Evolutionary conservation across 23 red algal species (phyloP).

Genomic region (Chondrus crispus): DNA sequence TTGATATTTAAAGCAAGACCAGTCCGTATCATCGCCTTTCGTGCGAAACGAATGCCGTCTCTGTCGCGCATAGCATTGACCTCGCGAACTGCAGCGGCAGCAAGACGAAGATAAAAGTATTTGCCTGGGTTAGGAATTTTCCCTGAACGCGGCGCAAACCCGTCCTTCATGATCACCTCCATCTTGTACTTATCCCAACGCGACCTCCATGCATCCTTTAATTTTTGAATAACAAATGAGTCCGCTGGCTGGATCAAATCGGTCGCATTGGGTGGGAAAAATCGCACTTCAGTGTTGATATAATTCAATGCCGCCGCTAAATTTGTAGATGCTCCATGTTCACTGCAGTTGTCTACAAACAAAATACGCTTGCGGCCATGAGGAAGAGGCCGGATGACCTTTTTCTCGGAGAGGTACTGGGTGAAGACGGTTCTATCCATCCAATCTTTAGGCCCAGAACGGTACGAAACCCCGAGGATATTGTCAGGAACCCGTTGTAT

Average conservation of each 20-base stretch:
- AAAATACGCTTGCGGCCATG: background rate
- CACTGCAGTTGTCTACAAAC: background rate
- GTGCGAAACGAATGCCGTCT: too few relatives aligned
- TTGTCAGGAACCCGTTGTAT: constrained; percentile 13
- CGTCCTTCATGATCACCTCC: background rate
- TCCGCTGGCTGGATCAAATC: background rate
- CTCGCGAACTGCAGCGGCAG: too few relatives aligned
- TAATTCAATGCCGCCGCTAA: background rate
- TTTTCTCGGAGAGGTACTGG: background rate
- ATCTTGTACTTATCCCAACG: background rate
- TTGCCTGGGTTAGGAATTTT: too few relatives aligned
- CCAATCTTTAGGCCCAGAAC: constrained; percentile 4
- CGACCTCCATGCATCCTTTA: background rate
- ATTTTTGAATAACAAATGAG: background rate
- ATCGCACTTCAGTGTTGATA: background rate
- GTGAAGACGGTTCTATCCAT: background rate
- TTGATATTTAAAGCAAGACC: too few relatives aligned
- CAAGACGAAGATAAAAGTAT: too few relatives aligned
- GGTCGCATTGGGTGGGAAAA: background rate
- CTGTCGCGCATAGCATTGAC: too few relatives aligned
- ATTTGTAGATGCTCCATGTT: background rate
- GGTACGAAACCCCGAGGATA: background rate
- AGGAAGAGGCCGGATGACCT: background rate
- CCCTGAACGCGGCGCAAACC: too few relatives aligned
- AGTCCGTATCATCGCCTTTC: too few relatives aligned